Evolutionary conservation across 352 stramenopile genomes (phyloP).

Genomic region (Phytophthora idaei): DNA sequence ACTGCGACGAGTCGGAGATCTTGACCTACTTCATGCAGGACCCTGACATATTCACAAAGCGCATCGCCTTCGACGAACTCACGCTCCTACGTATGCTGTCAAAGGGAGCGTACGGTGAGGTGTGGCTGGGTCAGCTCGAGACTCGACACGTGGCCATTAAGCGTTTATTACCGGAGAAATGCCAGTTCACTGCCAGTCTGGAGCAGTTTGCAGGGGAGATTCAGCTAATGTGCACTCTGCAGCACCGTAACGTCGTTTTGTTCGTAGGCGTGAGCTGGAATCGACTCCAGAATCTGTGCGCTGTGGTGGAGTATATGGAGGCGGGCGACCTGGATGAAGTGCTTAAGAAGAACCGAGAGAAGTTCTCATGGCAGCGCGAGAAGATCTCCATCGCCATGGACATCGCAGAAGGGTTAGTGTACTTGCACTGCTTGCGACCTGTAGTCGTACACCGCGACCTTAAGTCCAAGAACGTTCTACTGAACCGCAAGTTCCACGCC

Average conservation of each 20-base stretch:
- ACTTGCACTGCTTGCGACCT: conserved; percentile 77
- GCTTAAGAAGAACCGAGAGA: conserved; percentile 54
- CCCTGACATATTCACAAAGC: conserved; percentile 49
- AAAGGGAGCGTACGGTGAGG: conserved; percentile 76
- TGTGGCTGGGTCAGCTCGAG: conserved; percentile 72
- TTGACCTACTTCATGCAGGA: conserved; percentile 63
- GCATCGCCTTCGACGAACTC: conserved; percentile 69
- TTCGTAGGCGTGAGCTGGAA: conserved; percentile 81
- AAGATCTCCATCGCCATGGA: conserved; percentile 87
- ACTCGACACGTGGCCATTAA: conserved; percentile 80
- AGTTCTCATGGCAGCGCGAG: conserved; percentile 67
- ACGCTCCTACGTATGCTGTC: conserved; percentile 68
- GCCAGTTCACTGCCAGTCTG: conserved; percentile 50
- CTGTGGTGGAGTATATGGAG: conserved; percentile 85
- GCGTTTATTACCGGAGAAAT: conserved; percentile 65
- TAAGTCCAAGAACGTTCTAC: conserved; percentile 88
- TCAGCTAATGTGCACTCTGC: conserved; percentile 67
- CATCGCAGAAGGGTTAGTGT: conserved; percentile 81
- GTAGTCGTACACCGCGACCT: conserved; percentile 87
- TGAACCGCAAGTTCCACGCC: conserved; percentile 66
- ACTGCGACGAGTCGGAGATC: conserved; percentile 62
- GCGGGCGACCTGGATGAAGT: conserved; percentile 67
- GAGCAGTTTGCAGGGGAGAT: conserved; percentile 79
- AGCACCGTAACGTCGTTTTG: conserved; percentile 80
- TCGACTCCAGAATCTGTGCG: conserved; percentile 66